Evolutionary conservation across 345 rosid genomes (phyloP).

Genomic region (Eucalyptus tenuipes): DNA sequence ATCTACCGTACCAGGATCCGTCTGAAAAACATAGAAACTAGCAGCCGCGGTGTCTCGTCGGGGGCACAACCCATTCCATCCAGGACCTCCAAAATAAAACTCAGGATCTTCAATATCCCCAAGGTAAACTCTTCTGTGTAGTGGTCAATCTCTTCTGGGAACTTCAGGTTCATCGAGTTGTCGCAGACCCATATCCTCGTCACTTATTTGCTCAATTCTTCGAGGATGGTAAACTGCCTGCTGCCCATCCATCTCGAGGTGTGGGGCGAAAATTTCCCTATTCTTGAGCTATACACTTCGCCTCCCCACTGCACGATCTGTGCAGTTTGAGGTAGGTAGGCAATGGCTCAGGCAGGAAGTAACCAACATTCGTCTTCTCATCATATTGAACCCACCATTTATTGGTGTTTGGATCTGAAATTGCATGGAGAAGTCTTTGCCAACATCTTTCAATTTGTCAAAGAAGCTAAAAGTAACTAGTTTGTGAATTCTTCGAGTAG

Average conservation of each 20-base stretch:
- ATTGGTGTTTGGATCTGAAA: conserved; percentile 19
- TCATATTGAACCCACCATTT: conserved; percentile 51
- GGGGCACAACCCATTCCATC: conserved; percentile 21
- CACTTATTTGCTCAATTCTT: conserved; percentile 17
- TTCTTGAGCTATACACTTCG: conserved; percentile 34
- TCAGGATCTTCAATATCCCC: conserved; percentile 37
- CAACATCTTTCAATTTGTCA: not conserved
- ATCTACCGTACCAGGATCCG: not conserved
- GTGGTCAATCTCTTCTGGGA: conserved; percentile 20
- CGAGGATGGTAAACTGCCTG: conserved; percentile 9
- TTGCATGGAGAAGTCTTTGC: not conserved
- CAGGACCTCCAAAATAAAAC: conserved; percentile 43
- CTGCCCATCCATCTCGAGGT: conserved; percentile 42
- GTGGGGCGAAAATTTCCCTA: conserved; percentile 21
- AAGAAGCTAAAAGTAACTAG: not conserved
- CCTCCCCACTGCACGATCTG: conserved; percentile 42
- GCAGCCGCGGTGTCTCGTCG: not conserved
- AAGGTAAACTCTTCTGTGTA: conserved; percentile 22
- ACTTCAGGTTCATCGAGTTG: conserved; percentile 19
- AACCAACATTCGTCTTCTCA: conserved; percentile 31
- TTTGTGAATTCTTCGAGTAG: not conserved
- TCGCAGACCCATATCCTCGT: conserved; percentile 23
- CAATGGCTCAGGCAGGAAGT: conserved; percentile 32
- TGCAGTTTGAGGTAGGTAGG: conserved; percentile 9
- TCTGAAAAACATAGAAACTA: not conserved